Base-by-base conservation (phyloP, 495 filamentous ascomycete species). In the Hypoxylon subgilvum region DNA sequence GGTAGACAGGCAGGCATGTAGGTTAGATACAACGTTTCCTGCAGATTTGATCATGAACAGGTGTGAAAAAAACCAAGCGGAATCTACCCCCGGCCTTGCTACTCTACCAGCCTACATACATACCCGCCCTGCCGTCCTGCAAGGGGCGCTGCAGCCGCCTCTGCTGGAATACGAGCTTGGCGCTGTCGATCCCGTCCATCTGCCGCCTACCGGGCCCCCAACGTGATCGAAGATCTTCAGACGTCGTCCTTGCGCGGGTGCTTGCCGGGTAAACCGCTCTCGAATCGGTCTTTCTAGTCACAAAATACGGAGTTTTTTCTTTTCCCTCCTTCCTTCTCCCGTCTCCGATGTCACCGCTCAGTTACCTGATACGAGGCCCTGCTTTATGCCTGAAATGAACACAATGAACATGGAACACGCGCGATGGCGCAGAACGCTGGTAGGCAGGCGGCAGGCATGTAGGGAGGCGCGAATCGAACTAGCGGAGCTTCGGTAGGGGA, bases 141-240 rank as follows among this genome's bases (percentile, higher is more conserved):
- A 64, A 64, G 61, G 47, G 61, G 39, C 51, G 51, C 51, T 36
- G 43, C 42, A 19, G 30, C 21, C 45, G 43, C 23, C 43, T 43
- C 17, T 42, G 41, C 40, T 25, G 42, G 53, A 64, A 58, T 54
- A 48, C 4, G 49, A 64, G 54, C 61, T 64, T 64, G 61, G 54
- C 61, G 41, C 7, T 40, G 61, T 50, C 50, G 61, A 64, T 64
- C 61, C 49, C 54, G 49, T 49, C 14, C 49, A 49, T 54, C 43
- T 64, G 54, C 61, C 61, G 61, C 39, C 61, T 53, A 16, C 54
- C 51, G 58, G 52, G 13, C 18, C 27, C 18, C 27, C 18, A 44
- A 17, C 54, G 39, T 45, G 49, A 54, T 48, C 53, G 50, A 10
- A 58, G 53, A 51, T 57, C 59, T 61, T 38, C 19, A 50, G 45